Evolutionary conservation across 441 rosid species (phyloP).

Genomic region (Adansonia grandidieri): DNA sequence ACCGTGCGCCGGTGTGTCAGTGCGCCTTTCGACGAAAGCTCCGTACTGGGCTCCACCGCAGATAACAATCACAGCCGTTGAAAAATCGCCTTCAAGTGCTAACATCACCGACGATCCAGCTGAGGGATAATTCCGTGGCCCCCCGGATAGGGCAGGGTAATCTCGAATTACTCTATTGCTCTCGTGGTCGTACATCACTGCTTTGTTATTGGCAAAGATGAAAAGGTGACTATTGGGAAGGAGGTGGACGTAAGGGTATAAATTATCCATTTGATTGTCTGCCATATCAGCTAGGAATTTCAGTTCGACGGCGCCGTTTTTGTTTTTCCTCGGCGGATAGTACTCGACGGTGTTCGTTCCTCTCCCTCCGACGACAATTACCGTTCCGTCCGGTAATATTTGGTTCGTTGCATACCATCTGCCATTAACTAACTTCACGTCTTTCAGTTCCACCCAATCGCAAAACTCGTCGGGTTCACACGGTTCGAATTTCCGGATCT

Average conservation of each 20-base stretch:
- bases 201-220: conserved; percentile 64
- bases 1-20: conserved; percentile 56
- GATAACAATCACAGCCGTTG: conserved; percentile 51
- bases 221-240: conserved; percentile 67
- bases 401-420: conserved; percentile 74
- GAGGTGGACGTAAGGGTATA: conserved; percentile 68
- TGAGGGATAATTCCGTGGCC: conserved; percentile 69
- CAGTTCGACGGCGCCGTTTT: conserved; percentile 46
- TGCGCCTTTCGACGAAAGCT: conserved; percentile 47
- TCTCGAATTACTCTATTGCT: conserved; percentile 39
- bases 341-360: conserved; percentile 63
- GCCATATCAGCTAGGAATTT: conserved; percentile 58
- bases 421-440: conserved; percentile 45
- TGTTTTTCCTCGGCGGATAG: conserved; percentile 47
- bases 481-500: conserved; percentile 60
- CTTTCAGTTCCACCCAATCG: conserved; percentile 65
- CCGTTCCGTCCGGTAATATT: conserved; percentile 65
- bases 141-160: conserved; percentile 59
- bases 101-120: conserved; percentile 71
- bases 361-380: conserved; percentile 64
- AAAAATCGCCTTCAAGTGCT: conserved; percentile 53
- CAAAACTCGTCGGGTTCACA: conserved; percentile 48
- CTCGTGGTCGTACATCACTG: conserved; percentile 54
- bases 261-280: conserved; percentile 66
- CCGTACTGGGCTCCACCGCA: conserved; percentile 69